Percentiles rank a stretch among this genome's conserved stretches.
These are phyloP conservation scores for Leptographium radiaticola DNA, from an alignment of 2,329 filamentous ascomycete species.

Conservation along the genomic window DNA sequence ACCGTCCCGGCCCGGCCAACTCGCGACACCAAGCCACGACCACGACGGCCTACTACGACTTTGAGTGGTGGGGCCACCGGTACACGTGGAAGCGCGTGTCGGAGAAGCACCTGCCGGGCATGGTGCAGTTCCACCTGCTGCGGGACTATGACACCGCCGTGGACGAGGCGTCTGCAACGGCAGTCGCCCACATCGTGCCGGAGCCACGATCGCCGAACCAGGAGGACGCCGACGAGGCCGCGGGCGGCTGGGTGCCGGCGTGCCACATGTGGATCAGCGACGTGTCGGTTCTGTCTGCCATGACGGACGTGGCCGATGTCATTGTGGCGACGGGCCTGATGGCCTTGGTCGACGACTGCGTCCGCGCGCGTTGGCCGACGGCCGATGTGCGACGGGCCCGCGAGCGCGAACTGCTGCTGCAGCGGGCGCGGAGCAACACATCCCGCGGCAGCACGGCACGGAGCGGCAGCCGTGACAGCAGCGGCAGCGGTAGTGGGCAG, in stretches of 20 bases:
- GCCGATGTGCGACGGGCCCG: constrained; percentile 5
- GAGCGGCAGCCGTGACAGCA: background rate
- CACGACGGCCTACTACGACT: constrained; percentile 50
- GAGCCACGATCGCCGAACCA: constrained; percentile 62
- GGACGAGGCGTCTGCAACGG: constrained; percentile 20
- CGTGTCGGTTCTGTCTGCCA: constrained; percentile 49
- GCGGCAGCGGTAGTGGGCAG: background rate
- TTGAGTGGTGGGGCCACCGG: constrained; percentile 80
- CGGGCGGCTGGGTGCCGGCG: constrained; percentile 81
- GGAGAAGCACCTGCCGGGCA: constrained; percentile 49
- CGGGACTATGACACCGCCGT: constrained; percentile 36
- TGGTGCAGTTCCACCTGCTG: constrained; percentile 69
- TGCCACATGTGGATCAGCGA: constrained; percentile 88
- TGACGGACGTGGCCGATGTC: constrained; percentile 76
- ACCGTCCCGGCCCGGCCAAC: constrained; percentile 13
- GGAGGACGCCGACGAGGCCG: constrained; percentile 55
- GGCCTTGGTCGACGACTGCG: constrained; percentile 80
- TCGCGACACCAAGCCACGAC: background rate
- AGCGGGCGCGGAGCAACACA: background rate
- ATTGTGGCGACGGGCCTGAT: constrained; percentile 84
- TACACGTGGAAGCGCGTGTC: constrained; percentile 74
- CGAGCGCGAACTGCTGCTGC: background rate
- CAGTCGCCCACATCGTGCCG: constrained; percentile 65
- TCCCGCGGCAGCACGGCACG: background rate
- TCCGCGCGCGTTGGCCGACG: constrained; percentile 58